Evolutionary conservation across 2,329 filamentous ascomycete genomes (phyloP).

Genomic region (Fusarium fracticaudum): DNA sequence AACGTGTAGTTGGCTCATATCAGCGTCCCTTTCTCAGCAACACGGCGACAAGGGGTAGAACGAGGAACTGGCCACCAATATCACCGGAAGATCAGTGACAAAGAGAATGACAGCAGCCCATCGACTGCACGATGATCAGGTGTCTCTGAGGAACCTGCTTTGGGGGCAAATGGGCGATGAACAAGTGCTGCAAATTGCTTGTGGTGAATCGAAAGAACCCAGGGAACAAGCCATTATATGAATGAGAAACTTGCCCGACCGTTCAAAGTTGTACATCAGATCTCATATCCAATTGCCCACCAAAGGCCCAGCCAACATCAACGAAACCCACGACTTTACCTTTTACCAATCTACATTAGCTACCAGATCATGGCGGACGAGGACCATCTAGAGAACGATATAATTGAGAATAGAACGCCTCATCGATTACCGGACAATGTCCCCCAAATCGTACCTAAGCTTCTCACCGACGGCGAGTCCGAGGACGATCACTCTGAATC

Average conservation of each 20-base stretch:
- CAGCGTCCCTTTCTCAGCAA: background rate
- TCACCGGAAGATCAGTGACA: background rate
- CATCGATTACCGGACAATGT: background rate
- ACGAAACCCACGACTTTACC: no score
- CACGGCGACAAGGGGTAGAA: background rate
- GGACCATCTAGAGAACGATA: background rate
- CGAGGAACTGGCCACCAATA: background rate
- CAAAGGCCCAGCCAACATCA: no score
- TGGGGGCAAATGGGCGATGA: background rate
- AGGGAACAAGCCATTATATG: background rate
- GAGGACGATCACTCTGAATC: background rate
- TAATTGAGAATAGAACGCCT: background rate
- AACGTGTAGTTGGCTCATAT: background rate
- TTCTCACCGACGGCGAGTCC: background rate
- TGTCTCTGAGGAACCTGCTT: background rate
- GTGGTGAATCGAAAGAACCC: background rate
- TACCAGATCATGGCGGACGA: background rate
- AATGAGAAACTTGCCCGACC: background rate
- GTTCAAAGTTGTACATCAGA: background rate
- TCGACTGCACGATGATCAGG: background rate
- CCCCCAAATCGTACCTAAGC: background rate
- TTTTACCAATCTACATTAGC: no score
- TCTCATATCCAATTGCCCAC: background rate
- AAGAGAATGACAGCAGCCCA: background rate
- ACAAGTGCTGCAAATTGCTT: background rate